Evolutionary conservation across 352 stramenopile genomes (phyloP), one percentile per base, ranked within the genome.

Genomic region (Phytophthora constricta): DNA sequence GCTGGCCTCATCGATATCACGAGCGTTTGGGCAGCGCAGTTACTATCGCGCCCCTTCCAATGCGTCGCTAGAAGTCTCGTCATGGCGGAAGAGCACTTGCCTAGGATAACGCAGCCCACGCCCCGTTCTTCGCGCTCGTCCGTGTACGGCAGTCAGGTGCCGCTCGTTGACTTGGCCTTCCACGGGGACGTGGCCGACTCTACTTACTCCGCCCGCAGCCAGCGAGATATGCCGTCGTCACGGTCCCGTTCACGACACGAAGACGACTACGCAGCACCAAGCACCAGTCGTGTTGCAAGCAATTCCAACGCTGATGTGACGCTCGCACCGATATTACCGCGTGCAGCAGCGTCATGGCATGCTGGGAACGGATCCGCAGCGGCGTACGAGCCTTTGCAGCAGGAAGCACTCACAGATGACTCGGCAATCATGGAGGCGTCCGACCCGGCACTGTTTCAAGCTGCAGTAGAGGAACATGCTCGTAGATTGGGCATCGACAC

Each of bases 391-490:
- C 34, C 59, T 19, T 49, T 46, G n/a, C 46, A 54, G 5, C 34
- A 67, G 9, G n/a, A 41, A n/a, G 54, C 20, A 34, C 25, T 68
- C 4, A 42, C 53, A 43, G 82, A 91, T 43, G 80, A 89, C 20
- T 82, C 82, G 1, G 68, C 65, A 25, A 63, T 80, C 11, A 73
- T 95, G 54, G 87, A 91, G 41, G 78, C 74, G 13, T 72, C 76
- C 0, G 74, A 94, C 33, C 86, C 86, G 0, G 78, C 86, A 28
- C 65, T 94, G 13, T 96, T 96, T 57, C 82, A 89, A 56, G 74
- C 84, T 43, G 87, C 83, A 48, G 75, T 96, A 27, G 65, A 87
- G 53, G 84, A 96, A 53, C 87, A 96, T 48, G 82, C 86, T 25
- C 68, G 62, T n/a, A 74, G 77, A 27, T 70, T 94, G 4, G 87